Conservation (phyloP, 495 filamentous ascomycete genomes). For the Talaromyces thailandensis region DNA sequence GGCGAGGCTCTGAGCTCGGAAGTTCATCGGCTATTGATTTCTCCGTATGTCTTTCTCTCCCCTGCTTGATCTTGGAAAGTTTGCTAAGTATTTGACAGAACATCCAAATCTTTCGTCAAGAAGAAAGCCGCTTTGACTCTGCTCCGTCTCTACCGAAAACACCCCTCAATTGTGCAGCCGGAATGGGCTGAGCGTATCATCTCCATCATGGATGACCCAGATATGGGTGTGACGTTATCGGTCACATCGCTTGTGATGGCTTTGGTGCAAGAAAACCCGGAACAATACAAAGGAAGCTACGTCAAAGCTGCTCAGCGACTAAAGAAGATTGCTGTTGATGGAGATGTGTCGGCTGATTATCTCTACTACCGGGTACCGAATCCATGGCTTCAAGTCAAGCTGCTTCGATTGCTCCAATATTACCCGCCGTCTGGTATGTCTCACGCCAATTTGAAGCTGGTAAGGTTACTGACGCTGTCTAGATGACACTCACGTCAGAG, state of each 20-base stretch:
- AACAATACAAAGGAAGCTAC: slow-evolving; percentile 89
- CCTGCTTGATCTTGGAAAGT: not conserved
- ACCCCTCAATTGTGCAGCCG: slow-evolving; percentile 82
- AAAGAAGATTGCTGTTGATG: slow-evolving; percentile 83
- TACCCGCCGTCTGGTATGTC: slow-evolving; percentile 84
- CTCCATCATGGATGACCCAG: slow-evolving; percentile 93
- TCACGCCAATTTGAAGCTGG: not conserved
- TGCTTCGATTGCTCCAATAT: slow-evolving; percentile 85
- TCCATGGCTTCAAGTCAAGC: slow-evolving; percentile 96
- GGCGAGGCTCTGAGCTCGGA: slow-evolving; percentile 88
- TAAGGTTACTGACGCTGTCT: slow-evolving; percentile 10
- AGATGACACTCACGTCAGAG: slow-evolving; percentile 89
- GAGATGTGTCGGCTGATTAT: slow-evolving; percentile 80
- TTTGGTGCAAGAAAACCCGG: slow-evolving; percentile 82
- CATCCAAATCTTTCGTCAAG: slow-evolving; percentile 96
- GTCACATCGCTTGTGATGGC: slow-evolving; percentile 97
- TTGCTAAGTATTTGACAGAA: slow-evolving; percentile 39
- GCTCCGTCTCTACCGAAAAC: slow-evolving; percentile 92
- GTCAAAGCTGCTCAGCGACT: slow-evolving; percentile 83
- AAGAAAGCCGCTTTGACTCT: slow-evolving; percentile 97
- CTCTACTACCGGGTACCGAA: slow-evolving; percentile 98
- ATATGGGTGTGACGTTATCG: slow-evolving; percentile 90
- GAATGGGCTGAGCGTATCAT: slow-evolving; percentile 98
- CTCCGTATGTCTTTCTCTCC: slow-evolving; percentile 57
- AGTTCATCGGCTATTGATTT: slow-evolving; percentile 91